Evolutionary conservation across 805 yeast species (phyloP).

Genomic region (Ogataea polymorpha): DNA sequence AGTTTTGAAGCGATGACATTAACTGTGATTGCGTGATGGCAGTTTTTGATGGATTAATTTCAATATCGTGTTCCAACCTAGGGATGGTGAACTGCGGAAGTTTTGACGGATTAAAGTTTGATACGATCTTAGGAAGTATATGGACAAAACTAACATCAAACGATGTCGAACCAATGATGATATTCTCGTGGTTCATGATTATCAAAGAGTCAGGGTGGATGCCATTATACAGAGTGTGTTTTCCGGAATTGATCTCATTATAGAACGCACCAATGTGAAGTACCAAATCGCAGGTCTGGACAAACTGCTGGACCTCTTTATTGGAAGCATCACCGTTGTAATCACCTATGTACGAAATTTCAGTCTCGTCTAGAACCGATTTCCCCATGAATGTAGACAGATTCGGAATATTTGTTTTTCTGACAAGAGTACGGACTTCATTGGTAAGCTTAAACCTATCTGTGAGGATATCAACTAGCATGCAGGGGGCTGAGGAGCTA

Average conservation of each 20-base stretch:
- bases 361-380: constrained; percentile 69
- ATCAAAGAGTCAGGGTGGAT: constrained; percentile 43
- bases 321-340: constrained; percentile 63
- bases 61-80: constrained; percentile 12
- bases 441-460: constrained; percentile 54
- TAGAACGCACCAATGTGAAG: constrained; percentile 66
- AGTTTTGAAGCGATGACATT: constrained; percentile 36
- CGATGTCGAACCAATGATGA: constrained; percentile 42
- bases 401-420: constrained; percentile 49
- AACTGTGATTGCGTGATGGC: constrained; percentile 46
- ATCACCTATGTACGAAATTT: constrained; percentile 62
- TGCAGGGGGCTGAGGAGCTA: constrained; percentile 53
- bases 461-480: constrained; percentile 69
- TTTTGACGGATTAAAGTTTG: constrained; percentile 30
- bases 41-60: constrained; percentile 9
- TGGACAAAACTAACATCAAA: constrained; percentile 47
- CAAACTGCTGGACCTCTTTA: constrained; percentile 45
- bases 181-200: constrained; percentile 50
- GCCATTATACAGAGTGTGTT: constrained; percentile 44
- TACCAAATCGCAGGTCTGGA: constrained; percentile 61
- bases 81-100: constrained; percentile 13
- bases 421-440: constrained; percentile 47
- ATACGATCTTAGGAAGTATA: constrained; percentile 44
- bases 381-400: constrained; percentile 69
- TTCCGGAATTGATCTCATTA: constrained; percentile 71